These are phyloP conservation scores for Boletus pseudo-olivaceus DNA, from an alignment of 768 basidiomycete genomes.

Conservation along the genomic window DNA sequence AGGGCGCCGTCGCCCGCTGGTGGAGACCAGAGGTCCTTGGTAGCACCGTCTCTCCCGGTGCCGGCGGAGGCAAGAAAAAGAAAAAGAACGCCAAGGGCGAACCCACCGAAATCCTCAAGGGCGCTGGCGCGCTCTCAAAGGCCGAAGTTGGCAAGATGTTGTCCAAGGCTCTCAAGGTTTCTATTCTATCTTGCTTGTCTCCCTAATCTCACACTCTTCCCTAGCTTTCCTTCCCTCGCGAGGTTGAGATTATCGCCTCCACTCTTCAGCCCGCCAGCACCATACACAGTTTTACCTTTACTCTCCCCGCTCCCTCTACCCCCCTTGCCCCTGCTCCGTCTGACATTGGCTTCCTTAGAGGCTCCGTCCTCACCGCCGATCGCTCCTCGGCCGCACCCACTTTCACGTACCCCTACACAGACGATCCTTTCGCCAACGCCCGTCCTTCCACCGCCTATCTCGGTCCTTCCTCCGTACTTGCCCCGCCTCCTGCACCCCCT, in stretches of 20 bases:
- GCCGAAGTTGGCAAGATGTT: slow-evolving; percentile 89
- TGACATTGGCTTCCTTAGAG: slow-evolving; percentile 57
- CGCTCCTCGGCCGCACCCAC: slow-evolving; percentile 63
- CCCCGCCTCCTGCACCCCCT: slow-evolving; percentile 29
- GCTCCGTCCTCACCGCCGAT: slow-evolving; percentile 68
- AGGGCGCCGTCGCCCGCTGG: slow-evolving; percentile 84
- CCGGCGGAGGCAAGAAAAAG: slow-evolving; percentile 76
- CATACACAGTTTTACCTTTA: slow-evolving; percentile 89
- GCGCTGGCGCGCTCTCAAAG: slow-evolving; percentile 77
- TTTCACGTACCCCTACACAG: slow-evolving; percentile 69
- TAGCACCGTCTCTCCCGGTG: slow-evolving; percentile 80
- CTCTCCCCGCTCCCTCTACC: slow-evolving; percentile 70
- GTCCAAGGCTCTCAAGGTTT: slow-evolving; percentile 85
- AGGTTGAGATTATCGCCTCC: slow-evolving; percentile 94
- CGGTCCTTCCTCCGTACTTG: slow-evolving; percentile 66
- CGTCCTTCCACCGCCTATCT: slow-evolving; percentile 79
- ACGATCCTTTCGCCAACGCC: slow-evolving; percentile 65
- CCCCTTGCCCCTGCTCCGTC: slow-evolving; percentile 73
- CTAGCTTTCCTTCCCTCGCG: slow-evolving; percentile 86
- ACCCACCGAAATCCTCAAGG: slow-evolving; percentile 55
- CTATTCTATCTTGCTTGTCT: neutral
- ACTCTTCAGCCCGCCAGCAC: slow-evolving; percentile 91
- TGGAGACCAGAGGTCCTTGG: slow-evolving; percentile 92
- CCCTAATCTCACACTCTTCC: neutral
- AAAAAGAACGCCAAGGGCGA: slow-evolving; percentile 59